Percentiles rank a stretch among this genome's conserved stretches.
Conservation (phyloP, 2,329 filamentous ascomycete genomes). For the Cladosporium colombiae region DNA sequence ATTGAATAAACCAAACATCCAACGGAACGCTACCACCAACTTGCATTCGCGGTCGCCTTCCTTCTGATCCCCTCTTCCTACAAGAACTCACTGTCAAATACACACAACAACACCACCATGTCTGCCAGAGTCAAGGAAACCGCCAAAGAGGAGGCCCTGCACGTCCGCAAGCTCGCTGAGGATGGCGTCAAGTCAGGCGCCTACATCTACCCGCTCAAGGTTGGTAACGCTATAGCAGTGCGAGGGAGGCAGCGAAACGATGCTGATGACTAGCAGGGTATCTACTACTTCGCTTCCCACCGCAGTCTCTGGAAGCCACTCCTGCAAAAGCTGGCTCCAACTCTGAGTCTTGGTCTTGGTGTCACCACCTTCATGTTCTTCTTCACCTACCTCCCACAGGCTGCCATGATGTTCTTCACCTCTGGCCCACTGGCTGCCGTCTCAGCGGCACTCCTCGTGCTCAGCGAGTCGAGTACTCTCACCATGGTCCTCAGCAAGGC, state of each 20-base stretch:
- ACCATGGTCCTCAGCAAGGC: constrained; percentile 61
- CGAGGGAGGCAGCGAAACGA: too few relatives aligned
- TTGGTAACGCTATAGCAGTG: constrained; percentile 30
- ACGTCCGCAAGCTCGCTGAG: constrained; percentile 62
- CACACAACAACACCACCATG: constrained; percentile 22
- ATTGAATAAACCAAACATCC: constrained; percentile 2
- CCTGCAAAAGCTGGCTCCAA: constrained; percentile 58
- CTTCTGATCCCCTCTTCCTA: background rate
- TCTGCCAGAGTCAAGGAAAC: constrained; percentile 55
- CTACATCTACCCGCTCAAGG: constrained; percentile 83
- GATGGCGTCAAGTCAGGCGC: constrained; percentile 74
- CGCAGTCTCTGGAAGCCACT: constrained; percentile 62
- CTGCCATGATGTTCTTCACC: constrained; percentile 78
- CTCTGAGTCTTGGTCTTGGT: constrained; percentile 67
- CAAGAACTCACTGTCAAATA: background rate
- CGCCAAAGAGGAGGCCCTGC: constrained; percentile 68
- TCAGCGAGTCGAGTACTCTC: constrained; percentile 52
- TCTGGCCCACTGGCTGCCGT: constrained; percentile 80
- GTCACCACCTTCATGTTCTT: constrained; percentile 69
- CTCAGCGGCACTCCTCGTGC: constrained; percentile 67
- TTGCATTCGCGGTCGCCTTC: background rate
- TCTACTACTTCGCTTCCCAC: constrained; percentile 61
- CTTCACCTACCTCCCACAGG: constrained; percentile 83
- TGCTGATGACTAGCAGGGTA: constrained; percentile 48
- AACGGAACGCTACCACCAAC: background rate